A percentile compares a stretch with the other conserved stretches of the same genome.
These are phyloP conservation scores for Fusarium oligoseptatum DNA, from an alignment of 2,329 filamentous ascomycete genomes.

Conservation along the genomic window DNA sequence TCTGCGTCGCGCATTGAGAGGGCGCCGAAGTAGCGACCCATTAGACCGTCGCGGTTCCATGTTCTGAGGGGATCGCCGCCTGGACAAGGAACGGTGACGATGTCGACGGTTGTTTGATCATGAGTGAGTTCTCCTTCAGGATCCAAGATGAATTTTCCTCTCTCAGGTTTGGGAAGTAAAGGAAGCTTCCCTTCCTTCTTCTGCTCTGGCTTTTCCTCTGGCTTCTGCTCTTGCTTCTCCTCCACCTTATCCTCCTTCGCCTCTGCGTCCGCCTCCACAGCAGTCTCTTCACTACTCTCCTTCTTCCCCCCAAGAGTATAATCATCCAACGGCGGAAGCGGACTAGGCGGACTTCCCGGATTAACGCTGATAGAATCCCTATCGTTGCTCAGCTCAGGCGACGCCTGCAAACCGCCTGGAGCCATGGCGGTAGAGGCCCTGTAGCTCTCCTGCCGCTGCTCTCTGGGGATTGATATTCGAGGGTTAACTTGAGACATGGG, in stretches of 20 bases:
- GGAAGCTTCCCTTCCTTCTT: conserved; percentile 11
- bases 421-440: conserved; percentile 35
- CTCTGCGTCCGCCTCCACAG: not conserved
- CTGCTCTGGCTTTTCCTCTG: conserved; percentile 9
- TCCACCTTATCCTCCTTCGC: not conserved
- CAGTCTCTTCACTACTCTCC: conserved; percentile 11
- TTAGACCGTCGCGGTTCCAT: conserved; percentile 65
- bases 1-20: conserved; percentile 57
- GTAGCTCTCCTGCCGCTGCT: conserved; percentile 30
- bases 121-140: conserved; percentile 55
- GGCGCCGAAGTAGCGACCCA: conserved; percentile 61
- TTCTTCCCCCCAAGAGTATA: conserved; percentile 23
- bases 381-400: conserved; percentile 36
- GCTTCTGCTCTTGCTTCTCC: conserved; percentile 6
- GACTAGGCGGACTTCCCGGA: conserved; percentile 44
- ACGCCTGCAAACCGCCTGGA: conserved; percentile 14
- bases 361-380: conserved; percentile 47
- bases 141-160: conserved; percentile 51
- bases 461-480: conserved; percentile 12
- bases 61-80: conserved; percentile 66
- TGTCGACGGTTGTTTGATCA: conserved; percentile 67
- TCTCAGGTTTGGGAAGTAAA: conserved; percentile 5
- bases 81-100: conserved; percentile 67
- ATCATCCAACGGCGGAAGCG: conserved; percentile 36
- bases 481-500: conserved; percentile 34